Evolutionary conservation across 352 stramenopile species (phyloP).

Genomic region (Pythium dissotocum): DNA sequence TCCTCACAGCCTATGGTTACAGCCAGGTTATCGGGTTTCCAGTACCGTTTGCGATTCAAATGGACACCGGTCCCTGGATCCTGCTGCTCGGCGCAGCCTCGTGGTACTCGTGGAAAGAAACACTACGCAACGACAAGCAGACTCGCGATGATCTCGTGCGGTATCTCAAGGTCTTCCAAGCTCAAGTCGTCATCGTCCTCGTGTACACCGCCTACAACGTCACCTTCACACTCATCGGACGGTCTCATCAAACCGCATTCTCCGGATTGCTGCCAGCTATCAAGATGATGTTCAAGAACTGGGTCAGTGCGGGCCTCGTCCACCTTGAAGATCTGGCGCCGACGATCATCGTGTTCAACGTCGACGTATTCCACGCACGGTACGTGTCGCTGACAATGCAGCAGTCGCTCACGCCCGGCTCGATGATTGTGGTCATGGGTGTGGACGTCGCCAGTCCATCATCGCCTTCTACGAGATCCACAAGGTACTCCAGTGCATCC

Average conservation of each 20-base stretch:
- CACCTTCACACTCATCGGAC: neutral
- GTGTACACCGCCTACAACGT: constrained; percentile 9
- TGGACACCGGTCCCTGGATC: neutral
- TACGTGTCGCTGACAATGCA: constrained; percentile 34
- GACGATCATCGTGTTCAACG: constrained; percentile 33
- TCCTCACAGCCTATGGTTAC: neutral
- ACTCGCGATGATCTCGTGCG: neutral
- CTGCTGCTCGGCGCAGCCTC: neutral
- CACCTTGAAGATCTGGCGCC: constrained; percentile 21
- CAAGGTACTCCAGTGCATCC: neutral
- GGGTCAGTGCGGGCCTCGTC: neutral
- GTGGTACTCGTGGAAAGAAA: constrained; percentile 2
- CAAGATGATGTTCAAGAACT: constrained; percentile 7
- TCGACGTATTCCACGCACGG: constrained; percentile 30
- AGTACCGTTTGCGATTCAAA: constrained; percentile 6
- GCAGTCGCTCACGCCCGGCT: constrained; percentile 23
- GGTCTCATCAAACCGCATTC: constrained; percentile 3
- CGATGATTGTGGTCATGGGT: constrained; percentile 9
- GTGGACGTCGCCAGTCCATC: constrained; percentile 8
- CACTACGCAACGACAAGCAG: neutral
- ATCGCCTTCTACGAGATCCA: constrained; percentile 9
- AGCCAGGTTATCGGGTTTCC: constrained; percentile 8
- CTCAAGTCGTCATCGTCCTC: constrained; percentile 11
- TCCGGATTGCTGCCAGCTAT: neutral
- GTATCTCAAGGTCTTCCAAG: constrained; percentile 6